Conservation (phyloP, 78 protist species). For the Kipferlia bialata region DNA sequence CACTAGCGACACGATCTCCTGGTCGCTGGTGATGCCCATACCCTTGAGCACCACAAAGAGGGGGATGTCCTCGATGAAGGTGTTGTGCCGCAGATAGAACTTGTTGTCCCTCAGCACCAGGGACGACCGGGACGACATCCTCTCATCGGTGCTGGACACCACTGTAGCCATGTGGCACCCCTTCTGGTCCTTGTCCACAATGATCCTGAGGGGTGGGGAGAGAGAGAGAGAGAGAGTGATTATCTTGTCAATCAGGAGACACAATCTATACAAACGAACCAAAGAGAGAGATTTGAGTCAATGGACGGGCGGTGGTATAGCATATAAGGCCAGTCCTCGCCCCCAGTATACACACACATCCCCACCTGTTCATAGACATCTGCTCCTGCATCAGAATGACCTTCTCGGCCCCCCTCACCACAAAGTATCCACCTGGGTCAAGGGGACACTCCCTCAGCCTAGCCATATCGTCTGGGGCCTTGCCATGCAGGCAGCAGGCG, state of each 20-base stretch:
- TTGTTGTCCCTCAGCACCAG: constrained; percentile 41
- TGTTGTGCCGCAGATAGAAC: constrained; percentile 71
- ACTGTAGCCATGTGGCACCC: constrained; percentile 45
- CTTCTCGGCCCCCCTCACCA: constrained; percentile 36
- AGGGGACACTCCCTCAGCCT: constrained; percentile 78
- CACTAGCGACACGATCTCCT: constrained; percentile 71
- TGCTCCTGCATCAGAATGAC: constrained; percentile 93
- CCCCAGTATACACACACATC: no score
- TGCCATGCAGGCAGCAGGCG: constrained; percentile 58
- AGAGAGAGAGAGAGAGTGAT: constrained; percentile 43
- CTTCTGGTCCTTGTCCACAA: constrained; percentile 66
- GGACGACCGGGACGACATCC: constrained; percentile 59
- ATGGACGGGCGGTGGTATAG: background rate
- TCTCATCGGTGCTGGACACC: constrained; percentile 64
- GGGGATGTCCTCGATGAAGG: constrained; percentile 75
- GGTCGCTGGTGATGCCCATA: constrained; percentile 80
- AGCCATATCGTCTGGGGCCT: constrained; percentile 51
- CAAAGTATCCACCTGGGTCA: constrained; percentile 80
- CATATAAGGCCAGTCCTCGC: no score
- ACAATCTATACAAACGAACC: no score
- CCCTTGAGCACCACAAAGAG: constrained; percentile 74
- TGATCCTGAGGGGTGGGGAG: no score
- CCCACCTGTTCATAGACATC: constrained; percentile 55
- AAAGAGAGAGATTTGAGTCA: background rate
- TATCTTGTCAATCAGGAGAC: no score